Evolutionary conservation across 2,329 filamentous ascomycete species (phyloP).

Genomic region (Escovopsis sp.): DNA sequence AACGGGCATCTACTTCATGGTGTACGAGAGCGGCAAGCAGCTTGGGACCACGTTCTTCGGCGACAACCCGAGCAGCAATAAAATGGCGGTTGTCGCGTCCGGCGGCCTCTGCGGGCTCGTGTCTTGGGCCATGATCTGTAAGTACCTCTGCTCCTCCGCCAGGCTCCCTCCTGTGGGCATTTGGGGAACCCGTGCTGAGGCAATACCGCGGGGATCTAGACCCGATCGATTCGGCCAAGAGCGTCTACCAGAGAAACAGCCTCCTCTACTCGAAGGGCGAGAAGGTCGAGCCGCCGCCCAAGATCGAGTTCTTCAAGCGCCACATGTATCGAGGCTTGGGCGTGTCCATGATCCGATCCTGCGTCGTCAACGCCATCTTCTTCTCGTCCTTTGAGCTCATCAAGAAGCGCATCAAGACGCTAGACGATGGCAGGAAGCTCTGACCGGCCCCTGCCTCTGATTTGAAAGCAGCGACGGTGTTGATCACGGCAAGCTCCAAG

Average conservation of each 20-base stretch:
- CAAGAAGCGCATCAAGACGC: slow-evolving; percentile 50
- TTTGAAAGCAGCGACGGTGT: too few relatives aligned
- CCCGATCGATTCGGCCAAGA: slow-evolving; percentile 71
- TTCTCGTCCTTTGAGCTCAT: slow-evolving; percentile 78
- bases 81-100: slow-evolving; percentile 62
- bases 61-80: slow-evolving; percentile 59
- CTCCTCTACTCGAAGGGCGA: slow-evolving; percentile 54
- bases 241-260: slow-evolving; percentile 71
- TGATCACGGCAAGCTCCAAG: too few relatives aligned
- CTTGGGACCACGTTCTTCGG: slow-evolving; percentile 59
- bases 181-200: neutral
- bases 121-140: slow-evolving; percentile 66
- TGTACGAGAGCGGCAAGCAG: slow-evolving; percentile 78
- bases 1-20: slow-evolving; percentile 77
- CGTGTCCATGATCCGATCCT: slow-evolving; percentile 71
- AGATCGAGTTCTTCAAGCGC: slow-evolving; percentile 62
- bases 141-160: slow-evolving; percentile 16
- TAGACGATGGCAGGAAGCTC: slow-evolving; percentile 26
- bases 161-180: neutral
- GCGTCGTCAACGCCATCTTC: slow-evolving; percentile 76
- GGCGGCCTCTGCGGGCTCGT: slow-evolving; percentile 72
- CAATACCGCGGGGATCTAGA: slow-evolving; percentile 21
- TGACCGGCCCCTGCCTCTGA: neutral
- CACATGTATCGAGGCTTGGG: slow-evolving; percentile 73
- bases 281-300: slow-evolving; percentile 48